Evolutionary conservation across 768 basidiomycete genomes (phyloP).

Genomic region (Trametes gibbosa): DNA sequence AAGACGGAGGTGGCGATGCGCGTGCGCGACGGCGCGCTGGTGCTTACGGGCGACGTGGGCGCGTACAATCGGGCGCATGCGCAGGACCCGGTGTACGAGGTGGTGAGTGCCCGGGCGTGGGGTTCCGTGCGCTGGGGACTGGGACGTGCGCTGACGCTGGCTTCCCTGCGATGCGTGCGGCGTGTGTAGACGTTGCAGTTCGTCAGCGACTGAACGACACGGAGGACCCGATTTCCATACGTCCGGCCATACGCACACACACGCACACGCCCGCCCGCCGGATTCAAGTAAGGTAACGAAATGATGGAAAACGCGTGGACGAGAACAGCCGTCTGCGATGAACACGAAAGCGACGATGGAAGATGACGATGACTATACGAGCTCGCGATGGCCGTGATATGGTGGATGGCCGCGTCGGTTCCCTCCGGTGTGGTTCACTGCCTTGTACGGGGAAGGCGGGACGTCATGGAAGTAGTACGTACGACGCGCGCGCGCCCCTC

Average conservation of each 20-base stretch:
- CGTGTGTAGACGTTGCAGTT: conserved; percentile 9
- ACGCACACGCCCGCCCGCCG: background rate
- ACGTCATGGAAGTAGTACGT: too few relatives aligned
- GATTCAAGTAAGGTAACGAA: background rate
- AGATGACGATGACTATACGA: background rate
- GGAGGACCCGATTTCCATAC: background rate
- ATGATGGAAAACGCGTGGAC: conserved; percentile 5
- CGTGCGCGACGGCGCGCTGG: conserved; percentile 37
- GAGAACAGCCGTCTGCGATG: background rate
- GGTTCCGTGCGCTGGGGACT: background rate
- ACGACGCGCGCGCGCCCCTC: too few relatives aligned
- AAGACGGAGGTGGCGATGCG: conserved; percentile 40
- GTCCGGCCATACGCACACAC: too few relatives aligned
- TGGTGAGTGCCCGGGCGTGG: conserved; percentile 7
- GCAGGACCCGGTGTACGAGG: conserved; percentile 1
- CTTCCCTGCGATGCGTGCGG: too few relatives aligned
- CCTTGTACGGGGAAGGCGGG: too few relatives aligned
- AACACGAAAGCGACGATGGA: background rate
- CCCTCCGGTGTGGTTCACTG: too few relatives aligned
- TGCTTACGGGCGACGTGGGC: conserved; percentile 43
- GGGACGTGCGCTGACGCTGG: background rate
- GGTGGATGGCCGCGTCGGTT: too few relatives aligned
- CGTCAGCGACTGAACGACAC: background rate
- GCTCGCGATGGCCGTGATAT: background rate
- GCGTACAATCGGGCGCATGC: conserved; percentile 34